phyloP scores from a whole-genome alignment of 2,329 filamentous ascomycete species.

The Xylaria sp. region DNA sequence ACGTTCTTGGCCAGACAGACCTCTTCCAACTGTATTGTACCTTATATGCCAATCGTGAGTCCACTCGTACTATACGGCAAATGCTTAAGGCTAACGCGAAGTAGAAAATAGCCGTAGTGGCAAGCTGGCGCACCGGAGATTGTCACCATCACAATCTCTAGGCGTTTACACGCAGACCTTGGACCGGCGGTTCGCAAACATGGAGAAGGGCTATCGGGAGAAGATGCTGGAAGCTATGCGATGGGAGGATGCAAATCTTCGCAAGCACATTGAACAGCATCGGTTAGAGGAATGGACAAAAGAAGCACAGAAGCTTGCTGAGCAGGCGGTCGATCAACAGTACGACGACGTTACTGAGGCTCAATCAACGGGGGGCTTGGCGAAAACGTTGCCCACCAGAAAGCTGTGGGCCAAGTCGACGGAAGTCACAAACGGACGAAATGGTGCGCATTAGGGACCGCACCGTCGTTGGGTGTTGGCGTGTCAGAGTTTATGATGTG shows the following conservation, averaged over 20 bases:
- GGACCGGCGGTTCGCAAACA: conserved; percentile 67
- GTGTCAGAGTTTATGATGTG: conserved; percentile 37
- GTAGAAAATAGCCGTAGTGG: conserved; percentile 57
- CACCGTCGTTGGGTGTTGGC: conserved; percentile 26
- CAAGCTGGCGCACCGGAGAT: conserved; percentile 57
- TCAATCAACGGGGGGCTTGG: conserved; percentile 24
- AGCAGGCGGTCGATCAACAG: conserved; percentile 46
- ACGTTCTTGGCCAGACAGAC: conserved; percentile 71
- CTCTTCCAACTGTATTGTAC: conserved; percentile 74
- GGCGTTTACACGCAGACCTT: conserved; percentile 71
- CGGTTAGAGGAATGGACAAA: conserved; percentile 75
- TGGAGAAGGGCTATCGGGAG: conserved; percentile 72
- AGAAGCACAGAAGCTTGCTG: conserved; percentile 47
- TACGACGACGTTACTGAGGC: conserved; percentile 46
- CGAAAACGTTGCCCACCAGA: conserved; percentile 20
- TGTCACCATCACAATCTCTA: conserved; percentile 64
- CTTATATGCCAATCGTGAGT: conserved; percentile 73
- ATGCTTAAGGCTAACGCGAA: conserved; percentile 21
- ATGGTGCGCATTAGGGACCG: conserved; percentile 42
- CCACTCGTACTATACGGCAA: conserved; percentile 33
- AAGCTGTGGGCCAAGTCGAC: conserved; percentile 35
- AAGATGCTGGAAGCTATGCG: conserved; percentile 78
- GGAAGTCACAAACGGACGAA: conserved; percentile 43
- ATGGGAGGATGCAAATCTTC: conserved; percentile 75
- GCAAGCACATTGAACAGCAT: conserved; percentile 72